phyloP scores from a whole-genome alignment of 768 basidiomycete species.

The Mycena filopes region DNA sequence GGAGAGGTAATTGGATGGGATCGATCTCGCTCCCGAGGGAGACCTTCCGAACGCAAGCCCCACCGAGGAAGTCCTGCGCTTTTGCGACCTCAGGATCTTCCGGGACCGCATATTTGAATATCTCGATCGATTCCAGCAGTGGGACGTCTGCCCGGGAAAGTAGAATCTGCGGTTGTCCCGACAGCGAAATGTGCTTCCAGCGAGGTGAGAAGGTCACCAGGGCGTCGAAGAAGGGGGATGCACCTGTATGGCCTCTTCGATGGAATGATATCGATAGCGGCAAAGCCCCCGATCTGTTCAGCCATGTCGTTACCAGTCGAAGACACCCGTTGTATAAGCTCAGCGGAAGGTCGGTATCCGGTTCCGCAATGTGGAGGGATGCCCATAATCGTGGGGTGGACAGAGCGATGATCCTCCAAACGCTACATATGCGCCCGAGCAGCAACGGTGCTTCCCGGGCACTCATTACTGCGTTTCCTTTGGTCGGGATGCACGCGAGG shows the following conservation, averaged over 20 bases:
- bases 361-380: constrained; percentile 20
- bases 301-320: constrained; percentile 1
- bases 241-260: neutral
- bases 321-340: neutral
- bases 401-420: constrained; percentile 39
- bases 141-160: constrained; percentile 2
- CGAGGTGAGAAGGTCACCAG: neutral
- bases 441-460: constrained; percentile 37
- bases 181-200: constrained; percentile 8
- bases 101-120: neutral
- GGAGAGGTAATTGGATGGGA: neutral
- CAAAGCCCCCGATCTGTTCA: constrained; percentile 6
- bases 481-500: constrained; percentile 9
- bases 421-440: constrained; percentile 42
- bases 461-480: constrained; percentile 21
- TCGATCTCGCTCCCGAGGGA: neutral
- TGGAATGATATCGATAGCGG: constrained; percentile 17
- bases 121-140: neutral
- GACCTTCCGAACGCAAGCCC: neutral
- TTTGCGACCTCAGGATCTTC: neutral
- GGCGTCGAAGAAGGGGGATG: neutral
- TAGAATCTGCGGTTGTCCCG: neutral
- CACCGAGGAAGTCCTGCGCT: neutral
- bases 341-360: neutral
- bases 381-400: constrained; percentile 43